Evolutionary conservation across 805 yeast species (phyloP).

Genomic region (Saturnispora zaruensis): DNA sequence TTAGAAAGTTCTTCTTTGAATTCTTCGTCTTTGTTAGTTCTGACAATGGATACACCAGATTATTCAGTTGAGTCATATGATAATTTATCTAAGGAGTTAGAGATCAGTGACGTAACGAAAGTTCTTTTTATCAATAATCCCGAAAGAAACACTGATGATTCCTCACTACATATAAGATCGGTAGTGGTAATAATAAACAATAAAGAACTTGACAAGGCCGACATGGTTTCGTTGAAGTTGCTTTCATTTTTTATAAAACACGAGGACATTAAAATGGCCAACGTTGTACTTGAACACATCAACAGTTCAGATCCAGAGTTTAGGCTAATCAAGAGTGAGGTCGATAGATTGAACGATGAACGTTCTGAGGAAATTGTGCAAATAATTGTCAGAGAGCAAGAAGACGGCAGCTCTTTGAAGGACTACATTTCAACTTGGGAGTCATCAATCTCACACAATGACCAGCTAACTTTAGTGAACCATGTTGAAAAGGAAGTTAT

Average conservation of each 20-base stretch:
- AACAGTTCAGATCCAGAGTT: conserved; percentile 1
- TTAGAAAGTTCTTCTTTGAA: conserved; percentile 16
- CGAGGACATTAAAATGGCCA: conserved; percentile 11
- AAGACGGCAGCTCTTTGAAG: conserved; percentile 3
- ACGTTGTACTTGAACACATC: conserved; percentile 7
- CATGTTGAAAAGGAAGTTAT: conserved; percentile 10
- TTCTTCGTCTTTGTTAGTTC: conserved; percentile 19
- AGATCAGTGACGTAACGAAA: conserved; percentile 11
- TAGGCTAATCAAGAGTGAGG: neutral
- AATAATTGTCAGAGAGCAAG: neutral
- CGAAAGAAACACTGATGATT: conserved; percentile 11
- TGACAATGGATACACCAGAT: conserved; percentile 20
- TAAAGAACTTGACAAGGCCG: conserved; percentile 13
- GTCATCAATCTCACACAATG: conserved; percentile 9
- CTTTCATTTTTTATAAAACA: conserved; percentile 20
- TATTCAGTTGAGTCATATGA: conserved; percentile 12
- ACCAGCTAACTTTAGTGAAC: conserved; percentile 20
- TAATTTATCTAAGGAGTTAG: conserved; percentile 14
- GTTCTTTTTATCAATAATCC: conserved; percentile 25
- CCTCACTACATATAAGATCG: conserved; percentile 6
- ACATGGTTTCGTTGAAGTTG: conserved; percentile 20
- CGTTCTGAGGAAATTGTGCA: conserved; percentile 1
- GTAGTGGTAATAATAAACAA: conserved; percentile 19
- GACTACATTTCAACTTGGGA: conserved; percentile 6
- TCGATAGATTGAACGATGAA: neutral